Evolutionary conservation across 129 eudicot genomes (phyloP), one percentile per base, ranked within the genome.

Genomic region (Deinandra increscens): DNA sequence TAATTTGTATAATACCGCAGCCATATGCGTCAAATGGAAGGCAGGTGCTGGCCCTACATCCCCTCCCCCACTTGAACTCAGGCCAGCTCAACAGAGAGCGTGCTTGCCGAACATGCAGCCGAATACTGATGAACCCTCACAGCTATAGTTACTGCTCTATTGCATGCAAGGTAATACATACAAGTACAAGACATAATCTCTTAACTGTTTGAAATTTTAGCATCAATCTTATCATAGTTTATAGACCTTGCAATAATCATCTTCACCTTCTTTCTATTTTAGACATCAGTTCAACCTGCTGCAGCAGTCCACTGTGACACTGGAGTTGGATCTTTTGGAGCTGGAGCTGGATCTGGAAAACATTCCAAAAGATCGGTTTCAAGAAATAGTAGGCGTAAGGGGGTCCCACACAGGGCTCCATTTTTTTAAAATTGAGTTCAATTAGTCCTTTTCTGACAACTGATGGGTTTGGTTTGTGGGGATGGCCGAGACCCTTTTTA

Each of bases 391-490:
- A 60, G 37, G 7, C 74, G 91, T 46, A 86, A 86, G 68, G 84
- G 92, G 48, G 43, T 20, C 39, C 87, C 94, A 53, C 60, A 37
- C 26, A 76, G 81, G 69, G 80, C 87, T 60, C 86, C 86, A 20
- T 15, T 72, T 3, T 9, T 29, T 26, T 72, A 65, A 61, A 3
- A 18, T 58, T n/a, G 38, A 5, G 60, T 51, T 45, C 15, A 48
- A 14, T 19, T 31, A 12, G 19, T 67, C 20, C 9, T 31, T 48
- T 48, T 67, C 33, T 33, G 72, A 36, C 43, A 67, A 46, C 9
- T 66, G n/a, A 7, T 45, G 14, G 14, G 51, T 23, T 61, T 15
- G 29, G 44, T 6, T 61, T 61, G 31, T 26, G 67, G 67, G 45
- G 26, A 33, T 61, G 46, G 45, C 7, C 26, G 14, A 45, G 42